Conservation (phyloP, 352 stramenopile genomes). For the Globisporangium yorkense region DNA sequence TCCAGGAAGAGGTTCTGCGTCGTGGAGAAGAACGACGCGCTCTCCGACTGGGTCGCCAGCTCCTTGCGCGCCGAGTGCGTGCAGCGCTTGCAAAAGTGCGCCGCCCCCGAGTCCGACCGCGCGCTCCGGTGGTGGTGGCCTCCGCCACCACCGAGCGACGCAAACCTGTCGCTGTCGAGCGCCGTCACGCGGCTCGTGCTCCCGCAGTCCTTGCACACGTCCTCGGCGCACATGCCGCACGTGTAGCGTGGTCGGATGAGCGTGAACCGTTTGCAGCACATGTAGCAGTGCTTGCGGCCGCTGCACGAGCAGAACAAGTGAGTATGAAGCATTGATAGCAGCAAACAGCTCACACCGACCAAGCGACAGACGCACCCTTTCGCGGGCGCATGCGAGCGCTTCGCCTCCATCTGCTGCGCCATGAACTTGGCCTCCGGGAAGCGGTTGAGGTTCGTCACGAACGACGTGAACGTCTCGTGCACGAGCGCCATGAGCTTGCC, state of each 20-base stretch:
- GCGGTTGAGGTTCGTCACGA: constrained; percentile 52
- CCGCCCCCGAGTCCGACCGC: constrained; percentile 19
- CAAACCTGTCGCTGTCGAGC: constrained; percentile 37
- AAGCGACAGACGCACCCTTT: no score
- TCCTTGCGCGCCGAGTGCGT: constrained; percentile 39
- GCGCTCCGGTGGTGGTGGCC: constrained; percentile 1
- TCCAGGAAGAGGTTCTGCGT: constrained; percentile 25
- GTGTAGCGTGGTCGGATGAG: constrained; percentile 49
- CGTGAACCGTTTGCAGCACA: constrained; percentile 76
- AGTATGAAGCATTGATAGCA: no score
- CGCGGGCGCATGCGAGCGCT: constrained; percentile 32
- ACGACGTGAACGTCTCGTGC: constrained; percentile 54
- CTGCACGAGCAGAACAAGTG: constrained; percentile 18
- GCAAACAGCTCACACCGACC: no score
- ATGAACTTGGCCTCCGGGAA: constrained; percentile 56
- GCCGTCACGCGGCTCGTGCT: constrained; percentile 42
- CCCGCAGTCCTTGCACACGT: constrained; percentile 67
- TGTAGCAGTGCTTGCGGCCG: constrained; percentile 52
- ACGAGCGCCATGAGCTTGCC: constrained; percentile 37
- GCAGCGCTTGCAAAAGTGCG: constrained; percentile 56
- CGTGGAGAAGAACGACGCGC: constrained; percentile 25
- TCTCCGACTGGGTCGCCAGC: constrained; percentile 22
- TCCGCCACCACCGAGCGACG: constrained; percentile 22
- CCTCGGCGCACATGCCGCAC: constrained; percentile 65
- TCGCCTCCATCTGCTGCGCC: constrained; percentile 39